Evolutionary conservation across 345 rosid species (phyloP).

Genomic region (Eucalyptus cloeziana): DNA sequence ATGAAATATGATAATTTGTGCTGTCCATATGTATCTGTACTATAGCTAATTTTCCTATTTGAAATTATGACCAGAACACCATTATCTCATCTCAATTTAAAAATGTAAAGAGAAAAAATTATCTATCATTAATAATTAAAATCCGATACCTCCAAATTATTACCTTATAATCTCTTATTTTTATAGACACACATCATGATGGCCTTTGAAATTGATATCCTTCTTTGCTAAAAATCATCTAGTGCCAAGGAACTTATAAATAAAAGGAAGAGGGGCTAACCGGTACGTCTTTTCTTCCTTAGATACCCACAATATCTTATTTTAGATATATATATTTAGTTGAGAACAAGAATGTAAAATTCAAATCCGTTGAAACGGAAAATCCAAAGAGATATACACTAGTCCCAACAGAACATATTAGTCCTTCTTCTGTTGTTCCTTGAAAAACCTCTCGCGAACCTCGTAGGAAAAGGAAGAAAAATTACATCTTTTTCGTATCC

Average conservation of each 20-base stretch:
- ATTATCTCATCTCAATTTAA: background rate
- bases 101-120: background rate
- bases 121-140: no score
- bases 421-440: background rate
- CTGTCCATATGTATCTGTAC: background rate
- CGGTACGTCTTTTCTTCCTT: background rate
- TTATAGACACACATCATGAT: background rate
- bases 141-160: background rate
- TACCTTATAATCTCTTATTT: background rate
- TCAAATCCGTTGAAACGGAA: background rate
- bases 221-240: no score
- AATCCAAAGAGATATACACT: background rate
- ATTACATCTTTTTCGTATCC: background rate
- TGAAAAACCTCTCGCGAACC: background rate
- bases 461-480: background rate
- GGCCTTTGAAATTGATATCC: background rate
- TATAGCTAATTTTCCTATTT: background rate
- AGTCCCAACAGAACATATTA: background rate
- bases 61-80: rapidly evolving
- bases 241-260: background rate
- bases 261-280: background rate
- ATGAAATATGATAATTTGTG: background rate
- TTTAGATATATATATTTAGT: no score
- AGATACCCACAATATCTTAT: background rate
- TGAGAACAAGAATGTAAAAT: background rate